A percentile compares a stretch with the other conserved stretches of the same genome.
phyloP scores from a whole-genome alignment of 1,284 basidiomycete genomes.

The Phellopilus nigrolimitatus region DNA sequence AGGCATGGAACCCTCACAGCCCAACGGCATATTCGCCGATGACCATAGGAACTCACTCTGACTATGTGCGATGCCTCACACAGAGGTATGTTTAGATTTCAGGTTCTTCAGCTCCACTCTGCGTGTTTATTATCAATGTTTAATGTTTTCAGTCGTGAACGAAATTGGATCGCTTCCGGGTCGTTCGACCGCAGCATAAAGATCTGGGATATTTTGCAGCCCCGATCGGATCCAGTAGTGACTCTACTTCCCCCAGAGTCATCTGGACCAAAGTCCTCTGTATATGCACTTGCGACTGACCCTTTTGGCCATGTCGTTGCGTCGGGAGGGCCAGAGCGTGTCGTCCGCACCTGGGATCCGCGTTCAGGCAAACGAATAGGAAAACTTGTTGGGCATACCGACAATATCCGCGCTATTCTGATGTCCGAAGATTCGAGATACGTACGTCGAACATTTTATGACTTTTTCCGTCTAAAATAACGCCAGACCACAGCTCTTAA shows the following conservation, averaged over 20 bases:
- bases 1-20: constrained; percentile 90
- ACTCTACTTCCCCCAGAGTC: constrained; percentile 60
- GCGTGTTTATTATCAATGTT: constrained; percentile 3
- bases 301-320: constrained; percentile 79
- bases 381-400: constrained; percentile 89
- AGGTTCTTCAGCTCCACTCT: constrained; percentile 5
- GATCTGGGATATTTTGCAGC: constrained; percentile 82
- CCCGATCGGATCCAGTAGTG: constrained; percentile 41
- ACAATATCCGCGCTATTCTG: constrained; percentile 89
- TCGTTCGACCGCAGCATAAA: constrained; percentile 93
- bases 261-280: constrained; percentile 64
- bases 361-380: constrained; percentile 70
- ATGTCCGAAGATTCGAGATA: constrained; percentile 88
- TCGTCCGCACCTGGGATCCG: constrained; percentile 92
- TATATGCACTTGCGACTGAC: constrained; percentile 79
- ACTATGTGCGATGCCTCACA: constrained; percentile 88
- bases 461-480: not conserved
- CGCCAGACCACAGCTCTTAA: constrained; percentile 7
- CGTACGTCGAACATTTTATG: constrained; percentile 43
- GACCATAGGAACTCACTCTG: constrained; percentile 81
- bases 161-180: constrained; percentile 87
- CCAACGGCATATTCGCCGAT: constrained; percentile 48
- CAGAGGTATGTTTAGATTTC: constrained; percentile 48
- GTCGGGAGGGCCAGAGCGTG: constrained; percentile 87
- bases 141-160: constrained; percentile 55